Conservation (phyloP, 768 basidiomycete genomes). For the Tylopilus sp. region DNA sequence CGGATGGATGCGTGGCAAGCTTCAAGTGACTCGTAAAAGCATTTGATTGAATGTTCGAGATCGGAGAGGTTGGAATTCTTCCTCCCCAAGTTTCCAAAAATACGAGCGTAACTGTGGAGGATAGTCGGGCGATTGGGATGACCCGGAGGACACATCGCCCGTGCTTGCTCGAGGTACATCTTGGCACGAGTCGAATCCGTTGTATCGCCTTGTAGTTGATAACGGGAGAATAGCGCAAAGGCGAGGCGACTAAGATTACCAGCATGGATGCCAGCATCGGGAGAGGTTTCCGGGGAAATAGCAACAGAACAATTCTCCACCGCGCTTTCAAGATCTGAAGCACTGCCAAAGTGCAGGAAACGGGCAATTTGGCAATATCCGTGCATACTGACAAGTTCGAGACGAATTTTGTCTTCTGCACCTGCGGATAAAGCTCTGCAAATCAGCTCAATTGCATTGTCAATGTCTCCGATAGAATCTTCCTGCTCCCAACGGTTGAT, state of each 20-base stretch:
- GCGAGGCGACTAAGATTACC: slow-evolving; percentile 11
- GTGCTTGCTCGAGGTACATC: slow-evolving; percentile 9
- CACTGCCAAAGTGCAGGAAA: slow-evolving; percentile 18
- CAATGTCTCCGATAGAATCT: slow-evolving; percentile 14
- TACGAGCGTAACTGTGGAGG: slow-evolving; percentile 15
- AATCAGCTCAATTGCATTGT: slow-evolving; percentile 12
- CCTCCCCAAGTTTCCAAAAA: slow-evolving; percentile 9
- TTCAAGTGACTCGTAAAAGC: slow-evolving; percentile 19
- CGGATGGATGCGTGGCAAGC: slow-evolving; percentile 9
- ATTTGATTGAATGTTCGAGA: slow-evolving; percentile 16
- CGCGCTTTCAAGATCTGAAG: slow-evolving; percentile 24
- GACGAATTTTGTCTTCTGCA: neutral
- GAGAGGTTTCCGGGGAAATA: slow-evolving; percentile 4
- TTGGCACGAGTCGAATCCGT: slow-evolving; percentile 21
- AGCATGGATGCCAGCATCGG: neutral
- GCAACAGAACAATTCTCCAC: slow-evolving; percentile 17
- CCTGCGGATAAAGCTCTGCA: slow-evolving; percentile 9
- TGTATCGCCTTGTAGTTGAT: slow-evolving; percentile 13
- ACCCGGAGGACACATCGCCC: slow-evolving; percentile 6
- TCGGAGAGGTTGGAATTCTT: neutral
- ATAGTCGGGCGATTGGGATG: slow-evolving; percentile 3
- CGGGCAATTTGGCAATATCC: slow-evolving; percentile 15
- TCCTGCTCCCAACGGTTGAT: slow-evolving; percentile 7
- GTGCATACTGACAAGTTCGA: slow-evolving; percentile 6
- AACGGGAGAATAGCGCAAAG: slow-evolving; percentile 19